Evolutionary conservation across 2,329 filamentous ascomycete species (phyloP), one percentile per base, ranked within the genome.

Genomic region (Diaporthe ampelina): DNA sequence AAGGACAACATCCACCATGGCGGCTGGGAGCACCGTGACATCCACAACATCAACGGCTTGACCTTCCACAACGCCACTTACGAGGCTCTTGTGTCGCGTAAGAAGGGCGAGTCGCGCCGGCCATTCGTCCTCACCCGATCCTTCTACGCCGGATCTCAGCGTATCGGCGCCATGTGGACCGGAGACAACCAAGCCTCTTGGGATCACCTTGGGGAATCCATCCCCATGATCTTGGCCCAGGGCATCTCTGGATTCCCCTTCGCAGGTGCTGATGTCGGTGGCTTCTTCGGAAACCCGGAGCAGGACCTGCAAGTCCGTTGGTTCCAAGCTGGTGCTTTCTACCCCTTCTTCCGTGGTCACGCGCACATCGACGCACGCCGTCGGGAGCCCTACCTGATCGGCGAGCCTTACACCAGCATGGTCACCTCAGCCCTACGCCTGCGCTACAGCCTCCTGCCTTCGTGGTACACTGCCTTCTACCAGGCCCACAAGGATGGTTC

Each of bases 401-500:
- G 94, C 15, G 94, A 97, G 76, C 95, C 95, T 0, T 95, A 98
- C 84, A 94, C 92, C 4, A 89, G 90, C 70, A 97, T 98, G 82
- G 94, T 98, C 80, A 94, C 95, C 0, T 91, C 96, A 75, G 95
- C 97, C 1, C 88, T 99, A 56, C 93, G 95, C 45, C 89, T 99
- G 56, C 91, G 97, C 68, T 99, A 99, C 84, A 91, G 93, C 76
- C 89, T 99, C 48, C 89, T 99, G 54, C 97, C 97, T 37, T 91
- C 94, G 1, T 98, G 95, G 95, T 99, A 99, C 83, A 98, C 96
- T 1, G 95, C 96, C 11, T 99, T 99, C 88, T 95, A 96, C 81
- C 92, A 97, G 80, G 95, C 97, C 17, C 93, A 94, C 78, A 88
- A 91, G 21, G 91, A 94, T 63, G 96, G 95, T 54, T 94, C 92